phyloP scores from a whole-genome alignment of 192 early-diverging fungal species.

The Lobosporangium transversale region DNA sequence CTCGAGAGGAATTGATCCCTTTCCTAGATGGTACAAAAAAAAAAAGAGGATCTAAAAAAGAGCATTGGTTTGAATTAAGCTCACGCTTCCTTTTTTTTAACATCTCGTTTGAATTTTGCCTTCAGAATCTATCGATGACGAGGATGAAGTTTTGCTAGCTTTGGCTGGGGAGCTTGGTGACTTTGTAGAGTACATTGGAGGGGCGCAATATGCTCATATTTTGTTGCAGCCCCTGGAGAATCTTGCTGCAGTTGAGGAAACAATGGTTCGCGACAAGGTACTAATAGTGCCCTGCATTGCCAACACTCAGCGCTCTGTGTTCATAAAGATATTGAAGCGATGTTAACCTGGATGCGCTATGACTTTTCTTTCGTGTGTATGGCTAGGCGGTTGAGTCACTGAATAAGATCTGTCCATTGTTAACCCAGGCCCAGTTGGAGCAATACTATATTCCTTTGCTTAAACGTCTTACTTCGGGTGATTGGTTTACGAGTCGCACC shows the following conservation, averaged over 20 bases:
- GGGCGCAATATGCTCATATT: conserved; percentile 84
- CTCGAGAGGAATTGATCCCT: conserved; percentile 95
- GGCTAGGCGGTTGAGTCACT: conserved; percentile 96
- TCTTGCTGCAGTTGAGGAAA: conserved; percentile 97
- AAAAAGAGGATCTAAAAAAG: not conserved
- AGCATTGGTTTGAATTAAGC: no score
- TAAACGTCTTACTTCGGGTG: conserved; percentile 89
- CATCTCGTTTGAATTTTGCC: not conserved
- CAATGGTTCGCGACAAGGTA: conserved; percentile 97
- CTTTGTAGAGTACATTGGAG: conserved; percentile 94
- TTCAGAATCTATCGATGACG: conserved; percentile 98
- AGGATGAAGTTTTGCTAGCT: conserved; percentile 95
- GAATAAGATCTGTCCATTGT: conserved; percentile 78
- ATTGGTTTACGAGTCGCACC: conserved; percentile 98
- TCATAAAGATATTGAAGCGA: no score
- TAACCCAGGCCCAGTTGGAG: conserved; percentile 86
- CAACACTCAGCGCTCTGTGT: no score
- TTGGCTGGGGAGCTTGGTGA: conserved; percentile 94
- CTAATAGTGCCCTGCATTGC: no score
- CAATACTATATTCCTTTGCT: conserved; percentile 92
- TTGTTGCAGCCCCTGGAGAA: conserved; percentile 95
- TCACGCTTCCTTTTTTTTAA: not conserved
- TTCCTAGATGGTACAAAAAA: conserved; percentile 88
- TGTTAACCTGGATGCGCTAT: no score
- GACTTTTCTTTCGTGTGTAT: no score